A percentile compares a stretch with the other conserved stretches of the same genome.
phyloP scores from a whole-genome alignment of 148 eudicot species.

The Spergularia bocconei region DNA sequence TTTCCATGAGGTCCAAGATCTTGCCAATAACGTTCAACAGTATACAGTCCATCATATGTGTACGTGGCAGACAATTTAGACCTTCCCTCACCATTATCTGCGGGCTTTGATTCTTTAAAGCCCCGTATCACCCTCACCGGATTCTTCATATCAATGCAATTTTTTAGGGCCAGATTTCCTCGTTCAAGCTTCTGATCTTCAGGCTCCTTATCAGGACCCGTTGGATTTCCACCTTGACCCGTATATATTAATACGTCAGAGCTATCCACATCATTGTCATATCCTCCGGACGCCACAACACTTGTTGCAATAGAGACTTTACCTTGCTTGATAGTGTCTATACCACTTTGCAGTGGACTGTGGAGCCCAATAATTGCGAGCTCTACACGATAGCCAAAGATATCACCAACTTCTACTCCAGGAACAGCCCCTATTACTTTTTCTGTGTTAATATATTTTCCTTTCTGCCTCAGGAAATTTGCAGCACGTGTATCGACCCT shows the following conservation, averaged over 20 bases:
- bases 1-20: slow-evolving; percentile 56
- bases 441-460: slow-evolving; percentile 49
- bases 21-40: slow-evolving; percentile 49
- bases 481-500: slow-evolving; percentile 56
- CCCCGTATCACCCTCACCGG: slow-evolving; percentile 85
- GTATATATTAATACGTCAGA: slow-evolving; percentile 63
- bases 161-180: slow-evolving; percentile 73
- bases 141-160: slow-evolving; percentile 49
- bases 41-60: slow-evolving; percentile 77
- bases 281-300: slow-evolving; percentile 77
- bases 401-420: slow-evolving; percentile 89
- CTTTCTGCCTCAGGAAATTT: slow-evolving; percentile 42
- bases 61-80: slow-evolving; percentile 47
- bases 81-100: slow-evolving; percentile 40
- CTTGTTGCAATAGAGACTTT: slow-evolving; percentile 50
- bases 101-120: slow-evolving; percentile 49
- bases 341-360: slow-evolving; percentile 67
- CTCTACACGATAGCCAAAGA: slow-evolving; percentile 75
- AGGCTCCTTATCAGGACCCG: slow-evolving; percentile 46
- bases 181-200: slow-evolving; percentile 86
- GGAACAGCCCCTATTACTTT: slow-evolving; percentile 56
- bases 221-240: slow-evolving; percentile 68
- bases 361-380: slow-evolving; percentile 83
- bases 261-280: slow-evolving; percentile 59
- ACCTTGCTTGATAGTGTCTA: slow-evolving; percentile 52